Conservation (phyloP, 2,329 filamentous ascomycete genomes). For the Aspergillus niger region DNA sequence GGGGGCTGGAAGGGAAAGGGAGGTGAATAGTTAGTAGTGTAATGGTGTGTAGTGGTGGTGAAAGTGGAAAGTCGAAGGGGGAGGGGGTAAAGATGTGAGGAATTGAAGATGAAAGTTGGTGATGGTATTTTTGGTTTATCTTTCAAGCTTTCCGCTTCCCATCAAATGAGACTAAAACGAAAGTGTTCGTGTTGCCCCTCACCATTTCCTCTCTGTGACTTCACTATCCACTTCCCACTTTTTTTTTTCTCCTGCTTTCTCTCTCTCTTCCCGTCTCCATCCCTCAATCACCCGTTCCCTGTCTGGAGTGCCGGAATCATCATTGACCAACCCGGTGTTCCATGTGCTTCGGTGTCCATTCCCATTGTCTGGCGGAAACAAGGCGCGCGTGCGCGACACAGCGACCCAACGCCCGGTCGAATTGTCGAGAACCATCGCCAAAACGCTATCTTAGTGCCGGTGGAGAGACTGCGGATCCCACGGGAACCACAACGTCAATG, state of each 20-base stretch:
- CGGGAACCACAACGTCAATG: slow-evolving; percentile 15
- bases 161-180: not conserved
- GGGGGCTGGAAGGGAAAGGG: not conserved
- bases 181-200: not conserved
- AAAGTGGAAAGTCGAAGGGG: not conserved
- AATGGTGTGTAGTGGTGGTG: not conserved
- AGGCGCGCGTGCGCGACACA: not conserved
- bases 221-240: not conserved
- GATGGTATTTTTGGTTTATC: slow-evolving; percentile 7
- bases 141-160: no score
- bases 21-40: not conserved
- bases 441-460: slow-evolving; percentile 15
- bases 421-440: slow-evolving; percentile 14
- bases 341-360: slow-evolving; percentile 2
- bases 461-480: slow-evolving; percentile 17
- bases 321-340: slow-evolving; percentile 6
- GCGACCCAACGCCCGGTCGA: slow-evolving; percentile 9
- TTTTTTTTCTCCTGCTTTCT: not conserved
- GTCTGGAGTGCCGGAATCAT: not conserved
- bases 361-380: not conserved
- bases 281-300: not conserved
- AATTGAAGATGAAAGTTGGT: not conserved
- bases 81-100: no score
- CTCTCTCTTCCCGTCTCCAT: not conserved
- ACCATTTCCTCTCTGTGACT: not conserved